Base-by-base conservation (phyloP, 768 basidiomycete species). In the Boletus sp. region DNA sequence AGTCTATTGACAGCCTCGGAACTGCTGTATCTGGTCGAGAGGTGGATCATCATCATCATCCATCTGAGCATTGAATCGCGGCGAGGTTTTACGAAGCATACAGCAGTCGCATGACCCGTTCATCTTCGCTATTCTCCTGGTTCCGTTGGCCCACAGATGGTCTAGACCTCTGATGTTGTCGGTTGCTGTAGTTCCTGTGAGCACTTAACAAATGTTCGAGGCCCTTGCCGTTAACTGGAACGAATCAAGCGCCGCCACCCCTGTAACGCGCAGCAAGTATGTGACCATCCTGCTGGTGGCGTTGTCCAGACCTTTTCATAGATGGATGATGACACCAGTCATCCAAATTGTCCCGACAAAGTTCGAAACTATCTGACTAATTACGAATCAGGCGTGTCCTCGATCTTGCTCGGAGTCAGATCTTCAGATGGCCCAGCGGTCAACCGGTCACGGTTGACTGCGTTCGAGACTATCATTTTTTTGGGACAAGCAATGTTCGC, bases 271-370 rank as follows among this genome's bases (percentile, higher is more conserved):
- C 50, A 49, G 55, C 65, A 55, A n/a, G 52, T 36, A 17, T n/a
- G n/a, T n/a, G n/a, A 41, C 58, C 51, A 40, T 30, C 32, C 20
- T 50, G 14, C 4, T 20, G 49, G 48, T 61, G 9, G 4, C 47
- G 32, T 45, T 32, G 58, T 57, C 64, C 24, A 64, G 65, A 55
- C 58, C 48, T 29, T 14, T 35, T 20, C 24, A 18, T 29, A 17
- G n/a, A 20, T 36, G 11, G 32, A 46, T 30, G 58, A 33, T 11
- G 50, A 30, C 8, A 3, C 9, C 15, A 30, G 57, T 15, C 41
- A 47, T 29, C 9, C 5, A 48, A 36, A 32, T 11, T 40, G n/a
- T 28, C 40, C 24, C 2, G 29, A 48, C 29, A 29, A n/a, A n/a
- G n/a, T 29, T 14, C 14, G 24, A 24, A 18, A 39, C 5, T 24